Conservation (phyloP, 2,329 filamentous ascomycete genomes). For the Fusarium burgessii region DNA sequence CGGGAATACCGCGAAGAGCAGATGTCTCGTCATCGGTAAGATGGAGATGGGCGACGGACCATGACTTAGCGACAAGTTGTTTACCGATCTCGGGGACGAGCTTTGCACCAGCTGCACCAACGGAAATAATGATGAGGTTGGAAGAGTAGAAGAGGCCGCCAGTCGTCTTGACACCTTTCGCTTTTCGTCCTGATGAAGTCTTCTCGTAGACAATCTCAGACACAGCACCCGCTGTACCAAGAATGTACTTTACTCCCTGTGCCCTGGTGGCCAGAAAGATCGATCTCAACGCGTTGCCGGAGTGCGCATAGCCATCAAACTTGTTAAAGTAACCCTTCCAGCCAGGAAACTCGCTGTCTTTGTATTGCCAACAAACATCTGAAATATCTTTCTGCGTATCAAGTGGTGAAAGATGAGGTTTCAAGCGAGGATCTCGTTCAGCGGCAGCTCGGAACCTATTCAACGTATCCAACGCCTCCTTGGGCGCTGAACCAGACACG, state of each 20-base stretch:
- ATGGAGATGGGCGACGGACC: conserved; percentile 70
- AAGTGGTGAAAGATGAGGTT: conserved; percentile 54
- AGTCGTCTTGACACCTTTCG: conserved; percentile 29
- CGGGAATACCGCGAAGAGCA: conserved; percentile 67
- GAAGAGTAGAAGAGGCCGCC: conserved; percentile 38
- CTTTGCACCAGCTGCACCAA: conserved; percentile 61
- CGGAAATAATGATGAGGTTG: conserved; percentile 62
- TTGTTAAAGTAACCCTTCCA: conserved; percentile 71
- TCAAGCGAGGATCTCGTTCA: conserved; percentile 55
- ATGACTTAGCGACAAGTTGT: conserved; percentile 67
- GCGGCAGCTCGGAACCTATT: conserved; percentile 56
- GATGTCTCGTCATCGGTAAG: conserved; percentile 66
- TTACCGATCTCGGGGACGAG: conserved; percentile 62
- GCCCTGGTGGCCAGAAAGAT: conserved; percentile 57
- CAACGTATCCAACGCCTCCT: conserved; percentile 61
- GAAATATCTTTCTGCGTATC: conserved; percentile 55
- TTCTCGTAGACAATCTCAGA: conserved; percentile 45
- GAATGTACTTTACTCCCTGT: conserved; percentile 35
- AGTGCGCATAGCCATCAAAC: conserved; percentile 68
- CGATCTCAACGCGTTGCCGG: conserved; percentile 62
- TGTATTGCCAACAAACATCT: conserved; percentile 59
- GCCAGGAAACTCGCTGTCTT: conserved; percentile 57
- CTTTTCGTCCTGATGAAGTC: not conserved
- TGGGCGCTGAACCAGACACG: conserved; percentile 59
- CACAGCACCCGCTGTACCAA: conserved; percentile 47